Conservation (phyloP, 2,329 filamentous ascomycete species). For the Arthroderma sp. region DNA sequence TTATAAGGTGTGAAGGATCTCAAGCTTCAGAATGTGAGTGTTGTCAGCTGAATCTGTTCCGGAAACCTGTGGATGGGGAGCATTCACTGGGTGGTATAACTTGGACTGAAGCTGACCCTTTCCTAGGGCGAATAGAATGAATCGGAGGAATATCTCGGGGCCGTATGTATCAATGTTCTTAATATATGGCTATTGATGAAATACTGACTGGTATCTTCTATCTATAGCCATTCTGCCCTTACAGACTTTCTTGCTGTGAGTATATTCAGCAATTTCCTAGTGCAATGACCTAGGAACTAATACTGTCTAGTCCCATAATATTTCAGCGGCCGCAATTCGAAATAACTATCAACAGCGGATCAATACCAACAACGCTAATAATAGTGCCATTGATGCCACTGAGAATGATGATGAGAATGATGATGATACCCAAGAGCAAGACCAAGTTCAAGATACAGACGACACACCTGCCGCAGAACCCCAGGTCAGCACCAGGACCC, state of each 20-base stretch:
- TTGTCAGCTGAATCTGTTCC: background rate
- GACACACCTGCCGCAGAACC: constrained; percentile 18
- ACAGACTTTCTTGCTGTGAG: constrained; percentile 54
- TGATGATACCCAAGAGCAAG: constrained; percentile 6
- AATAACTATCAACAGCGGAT: constrained; percentile 45
- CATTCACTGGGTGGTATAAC: background rate
- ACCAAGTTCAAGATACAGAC: constrained; percentile 25
- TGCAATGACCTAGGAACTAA: background rate
- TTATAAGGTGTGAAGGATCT: too few relatives aligned
- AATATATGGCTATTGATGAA: background rate
- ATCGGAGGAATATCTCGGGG: constrained; percentile 8
- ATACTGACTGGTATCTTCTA: constrained; percentile 10
- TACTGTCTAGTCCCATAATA: constrained; percentile 44
- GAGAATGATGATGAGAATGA: constrained; percentile 21
- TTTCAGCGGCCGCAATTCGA: constrained; percentile 50
- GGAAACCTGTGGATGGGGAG: too few relatives aligned
- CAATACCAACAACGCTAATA: constrained; percentile 17
- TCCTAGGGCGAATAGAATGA: constrained; percentile 5
- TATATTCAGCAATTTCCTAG: constrained; percentile 6
- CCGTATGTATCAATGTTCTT: constrained; percentile 29
- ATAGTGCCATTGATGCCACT: background rate
- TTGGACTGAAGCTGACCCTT: background rate
- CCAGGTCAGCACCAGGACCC: constrained; percentile 10
- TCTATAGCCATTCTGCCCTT: constrained; percentile 46
- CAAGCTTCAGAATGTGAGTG: constrained; percentile 5